Evolutionary conservation across 306 rosid species (phyloP).

Genomic region (Hippophae tibetana): DNA sequence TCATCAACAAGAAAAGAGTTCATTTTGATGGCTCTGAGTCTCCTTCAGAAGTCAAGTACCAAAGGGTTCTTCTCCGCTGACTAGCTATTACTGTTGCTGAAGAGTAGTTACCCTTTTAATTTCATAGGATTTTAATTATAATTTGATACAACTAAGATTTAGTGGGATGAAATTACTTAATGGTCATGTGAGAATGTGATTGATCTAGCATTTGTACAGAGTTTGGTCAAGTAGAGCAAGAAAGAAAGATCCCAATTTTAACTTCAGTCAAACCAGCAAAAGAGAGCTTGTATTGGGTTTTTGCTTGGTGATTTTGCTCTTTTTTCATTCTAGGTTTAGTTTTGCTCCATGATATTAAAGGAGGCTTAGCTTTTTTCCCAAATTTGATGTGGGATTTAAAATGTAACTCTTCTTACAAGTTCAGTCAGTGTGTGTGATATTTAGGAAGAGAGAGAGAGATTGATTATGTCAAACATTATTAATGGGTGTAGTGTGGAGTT

Average conservation of each 20-base stretch:
- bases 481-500: constrained; percentile 44
- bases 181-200: constrained; percentile 24
- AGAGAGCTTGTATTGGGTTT: constrained; percentile 9
- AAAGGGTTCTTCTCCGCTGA: constrained; percentile 64
- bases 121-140: constrained; percentile 20
- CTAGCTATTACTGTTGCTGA: not conserved
- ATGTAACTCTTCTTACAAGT: constrained; percentile 34
- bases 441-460: constrained; percentile 10
- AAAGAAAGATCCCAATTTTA: constrained; percentile 23
- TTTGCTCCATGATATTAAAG: too few species aligned
- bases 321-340: constrained; percentile 4
- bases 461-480: constrained; percentile 34
- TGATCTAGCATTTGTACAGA: constrained; percentile 60
- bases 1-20: constrained; percentile 59
- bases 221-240: constrained; percentile 32
- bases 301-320: constrained; percentile 14
- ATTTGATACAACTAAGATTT: constrained; percentile 30
- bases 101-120: constrained; percentile 17
- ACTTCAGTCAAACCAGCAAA: constrained; percentile 18
- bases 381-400: constrained; percentile 32
- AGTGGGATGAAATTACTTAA: constrained; percentile 21
- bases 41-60: constrained; percentile 62
- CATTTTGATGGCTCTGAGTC: constrained; percentile 50
- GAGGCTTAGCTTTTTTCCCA: constrained; percentile 32
- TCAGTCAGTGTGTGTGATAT: not conserved